Evolutionary conservation across 2,329 filamentous ascomycete species (phyloP), one percentile per base, ranked within the genome.

Genomic region (Cercospora janseana): DNA sequence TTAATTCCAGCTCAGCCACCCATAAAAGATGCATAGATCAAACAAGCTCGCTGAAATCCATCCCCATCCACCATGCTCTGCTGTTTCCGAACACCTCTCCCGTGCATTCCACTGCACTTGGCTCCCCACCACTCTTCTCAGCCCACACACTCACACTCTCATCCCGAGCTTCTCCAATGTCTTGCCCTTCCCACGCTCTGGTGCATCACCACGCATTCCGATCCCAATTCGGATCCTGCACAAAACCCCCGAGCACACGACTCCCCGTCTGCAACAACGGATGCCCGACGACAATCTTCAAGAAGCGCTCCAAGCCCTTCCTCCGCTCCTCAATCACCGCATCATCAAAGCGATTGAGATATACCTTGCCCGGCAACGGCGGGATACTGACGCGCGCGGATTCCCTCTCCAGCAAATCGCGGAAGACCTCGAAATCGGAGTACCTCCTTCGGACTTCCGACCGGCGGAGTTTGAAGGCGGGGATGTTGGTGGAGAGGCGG

Each of bases 391-490:
- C 93, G 59, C 92, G 82, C 51, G 91, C 91, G 63, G 83, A 88
- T 75, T 98, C 93, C 62, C 93, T 85, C 80, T 98, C 93, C 54
- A 98, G 82, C 58, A 97, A 95, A 72, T 98, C 93, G 68, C 93
- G 88, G 72, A 98, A 98, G 75, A 95, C 92, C 75, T 98, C 93
- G 70, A 98, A 98, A 72, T 98, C 93, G 50, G 87, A 93, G 77
- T 98, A 98, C 45, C 93, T 88, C 56, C 93, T 85, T 61, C 91
- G 89, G 56, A 98, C 93, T 61, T 84, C 82, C 58, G 85, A 90
- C 69, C 70, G 70, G 58, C 91, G 89, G 63, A 96, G 83, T 77
- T 97, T 97, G 81, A 98, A 98, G 63, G 93, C 91, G 51, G 93
- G 93, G 68, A 98, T 98, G 75, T 98, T 98, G 73, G 93, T 98